Base-by-base conservation (phyloP, 148 eudicot species). In the Rheum nobile region DNA sequence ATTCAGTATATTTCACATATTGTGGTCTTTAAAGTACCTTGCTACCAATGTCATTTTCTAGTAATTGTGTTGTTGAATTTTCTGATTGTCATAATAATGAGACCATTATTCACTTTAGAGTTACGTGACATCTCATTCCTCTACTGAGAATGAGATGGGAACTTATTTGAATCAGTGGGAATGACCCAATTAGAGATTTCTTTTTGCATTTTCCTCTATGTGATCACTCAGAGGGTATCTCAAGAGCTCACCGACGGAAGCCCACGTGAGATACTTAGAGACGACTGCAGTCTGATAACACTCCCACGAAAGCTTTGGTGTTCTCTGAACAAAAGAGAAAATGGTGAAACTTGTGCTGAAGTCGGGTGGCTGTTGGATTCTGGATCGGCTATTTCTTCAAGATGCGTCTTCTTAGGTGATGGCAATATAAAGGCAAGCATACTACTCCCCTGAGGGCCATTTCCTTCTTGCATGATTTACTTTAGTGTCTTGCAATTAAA, bases 281-380 rank as follows among this genome's bases (percentile, higher is more conserved):
- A 86, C 37, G 89, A 84, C 43, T 16, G 61, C 28, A 78, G 78
- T 72, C 76, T 89, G 38, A 75, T 89, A 50, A 44, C 84, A 74
- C 87, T 96, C 22, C 97, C 99, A 2, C 84, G 85, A 74, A 86
- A 88, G 35, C 75, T 96, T 46, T 96, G 99, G 97, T 87, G 91
- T 81, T 92, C 96, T 10, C 41, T 90, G 38, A 80, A 77, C 65
- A 84, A 81, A 75, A 71, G 67, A 21, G 91, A 77, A 24, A 77
- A 81, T 50, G 89, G 86, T 19, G 91, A 82, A 77, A 90, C 82
- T 68, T 82, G 80, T 83, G 91, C 83, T 54, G 94, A 92, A 81
- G 92, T 80, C 24, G 99, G 99, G 65, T 90, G 99, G 97, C 75
- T 96, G 75, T 75, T 92, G 71, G 89, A 84, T 61, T 74, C 78